These are phyloP conservation scores for Chlorophyllum brunneum DNA, from an alignment of 768 basidiomycete species.

Conservation along the genomic window DNA sequence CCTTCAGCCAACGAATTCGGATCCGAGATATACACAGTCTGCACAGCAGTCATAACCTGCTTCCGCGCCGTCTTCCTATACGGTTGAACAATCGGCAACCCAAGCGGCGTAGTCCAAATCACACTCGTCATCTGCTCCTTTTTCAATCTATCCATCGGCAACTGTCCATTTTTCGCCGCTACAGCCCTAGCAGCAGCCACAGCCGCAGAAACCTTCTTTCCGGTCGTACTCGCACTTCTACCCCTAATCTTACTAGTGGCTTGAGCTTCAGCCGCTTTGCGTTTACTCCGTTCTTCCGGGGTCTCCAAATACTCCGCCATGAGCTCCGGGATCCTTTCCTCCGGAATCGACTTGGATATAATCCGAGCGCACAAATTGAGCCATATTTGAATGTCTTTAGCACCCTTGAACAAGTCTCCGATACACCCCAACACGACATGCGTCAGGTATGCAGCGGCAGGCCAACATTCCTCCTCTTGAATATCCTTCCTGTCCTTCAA, in stretches of 20 bases:
- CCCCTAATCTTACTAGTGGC: not conserved
- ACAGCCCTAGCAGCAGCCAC: not conserved
- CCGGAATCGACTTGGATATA: conserved; percentile 83
- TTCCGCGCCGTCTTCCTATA: conserved; percentile 82
- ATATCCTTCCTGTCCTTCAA: conserved; percentile 73
- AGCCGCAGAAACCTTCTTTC: too few relatives aligned
- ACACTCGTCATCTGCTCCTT: conserved; percentile 95
- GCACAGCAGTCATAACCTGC: conserved; percentile 80
- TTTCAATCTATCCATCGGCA: conserved; percentile 36
- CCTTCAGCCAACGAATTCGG: conserved; percentile 72
- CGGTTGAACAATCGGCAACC: conserved; percentile 93
- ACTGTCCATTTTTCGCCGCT: not conserved
- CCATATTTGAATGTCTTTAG: conserved; percentile 89
- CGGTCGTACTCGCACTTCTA: too few relatives aligned
- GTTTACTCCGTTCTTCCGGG: not conserved
- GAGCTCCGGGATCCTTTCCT: conserved; percentile 54
- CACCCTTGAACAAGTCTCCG: conserved; percentile 90
- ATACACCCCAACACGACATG: conserved; percentile 76
- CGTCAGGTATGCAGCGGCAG: conserved; percentile 74
- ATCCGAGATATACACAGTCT: conserved; percentile 88
- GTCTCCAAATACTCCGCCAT: conserved; percentile 17
- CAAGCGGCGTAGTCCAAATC: conserved; percentile 96
- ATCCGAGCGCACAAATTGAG: conserved; percentile 78
- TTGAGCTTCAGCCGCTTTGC: not conserved
- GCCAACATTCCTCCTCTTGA: conserved; percentile 69